These are phyloP conservation scores for Bipolaris zeicola DNA, from an alignment of 2,329 filamentous ascomycete genomes.

Conservation along the genomic window DNA sequence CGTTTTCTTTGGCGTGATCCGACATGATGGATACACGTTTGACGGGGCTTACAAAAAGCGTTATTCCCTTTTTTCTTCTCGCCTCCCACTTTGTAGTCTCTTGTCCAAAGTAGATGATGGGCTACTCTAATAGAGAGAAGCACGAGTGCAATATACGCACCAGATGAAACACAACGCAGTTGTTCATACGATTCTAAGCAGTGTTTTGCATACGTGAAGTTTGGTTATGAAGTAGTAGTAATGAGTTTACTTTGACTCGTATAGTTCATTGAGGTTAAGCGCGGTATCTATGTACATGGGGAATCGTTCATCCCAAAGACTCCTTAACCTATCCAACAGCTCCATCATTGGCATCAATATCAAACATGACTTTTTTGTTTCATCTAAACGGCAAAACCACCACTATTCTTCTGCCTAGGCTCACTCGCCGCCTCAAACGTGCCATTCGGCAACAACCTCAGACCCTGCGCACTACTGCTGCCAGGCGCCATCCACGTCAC, in stretches of 20 bases:
- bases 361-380: too few species aligned
- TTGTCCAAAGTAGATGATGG: neutral
- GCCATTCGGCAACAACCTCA: constrained; percentile 66
- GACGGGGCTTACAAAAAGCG: neutral
- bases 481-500: constrained; percentile 70
- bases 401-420: constrained; percentile 74
- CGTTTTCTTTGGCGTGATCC: neutral
- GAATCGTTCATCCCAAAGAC: too few species aligned
- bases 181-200: neutral
- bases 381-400: constrained; percentile 61
- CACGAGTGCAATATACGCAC: neutral
- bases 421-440: constrained; percentile 80
- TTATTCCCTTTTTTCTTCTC: neutral
- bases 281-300: too few species aligned
- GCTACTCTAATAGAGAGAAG: neutral
- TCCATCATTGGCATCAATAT: neutral
- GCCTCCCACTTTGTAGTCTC: neutral
- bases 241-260: neutral
- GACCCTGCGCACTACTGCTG: constrained; percentile 71
- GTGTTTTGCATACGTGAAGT: neutral
- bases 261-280: too few species aligned
- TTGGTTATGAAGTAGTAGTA: too few species aligned
- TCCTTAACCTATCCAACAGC: neutral
- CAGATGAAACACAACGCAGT: neutral
- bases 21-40: neutral